Base-by-base conservation (phyloP, 345 rosid species). In the Syzygium grande region DNA sequence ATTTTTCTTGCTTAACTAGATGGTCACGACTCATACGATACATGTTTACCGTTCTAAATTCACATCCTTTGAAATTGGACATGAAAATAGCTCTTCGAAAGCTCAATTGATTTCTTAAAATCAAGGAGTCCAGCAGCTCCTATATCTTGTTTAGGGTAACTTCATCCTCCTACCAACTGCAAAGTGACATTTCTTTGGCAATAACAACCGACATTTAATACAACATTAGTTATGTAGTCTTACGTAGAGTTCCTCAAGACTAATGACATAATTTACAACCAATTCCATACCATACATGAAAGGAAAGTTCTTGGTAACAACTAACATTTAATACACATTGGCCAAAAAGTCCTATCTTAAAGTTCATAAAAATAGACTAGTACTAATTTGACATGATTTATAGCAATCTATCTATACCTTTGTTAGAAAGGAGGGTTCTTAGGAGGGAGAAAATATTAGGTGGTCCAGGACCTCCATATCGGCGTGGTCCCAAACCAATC, bases 141-240 rank as follows among this genome's bases (percentile, higher is more conserved):
- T 73, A 53, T 91, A 86, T 53, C 92, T 73, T 7, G 79, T 86
- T 6, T 86, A 88, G 52, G 92, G 90, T 2, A 88, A 34, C 85
- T 84, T 88, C 27, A 11, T 88, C 88, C 63, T 65, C 78, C 92
- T 87, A 88, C 93, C 93, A 88, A 86, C 90, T 78, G 3, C 9
- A 29, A 49, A 22, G 22, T 22, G 41, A 14, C 53, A 22, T 5
- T 49, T 12, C 12, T 34, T 55, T 63, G 38, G 38, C 14, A 63
- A 29, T 3, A 27, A 12, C 10, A n/a, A 56, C 11, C 4, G 12
- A 56, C 61, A 9, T 4, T 22, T 1, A 23, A 78, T 79, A 52
- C 43, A 43, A 52, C 16, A 52, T 1, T 49, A 49, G 51, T 49
- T 49, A 49, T 49, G 51, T 49, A 49, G 51, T 49, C 51, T 49